Conservation (phyloP, 371 early-diverging fungal species). For the Rhizopus arrhizus region DNA sequence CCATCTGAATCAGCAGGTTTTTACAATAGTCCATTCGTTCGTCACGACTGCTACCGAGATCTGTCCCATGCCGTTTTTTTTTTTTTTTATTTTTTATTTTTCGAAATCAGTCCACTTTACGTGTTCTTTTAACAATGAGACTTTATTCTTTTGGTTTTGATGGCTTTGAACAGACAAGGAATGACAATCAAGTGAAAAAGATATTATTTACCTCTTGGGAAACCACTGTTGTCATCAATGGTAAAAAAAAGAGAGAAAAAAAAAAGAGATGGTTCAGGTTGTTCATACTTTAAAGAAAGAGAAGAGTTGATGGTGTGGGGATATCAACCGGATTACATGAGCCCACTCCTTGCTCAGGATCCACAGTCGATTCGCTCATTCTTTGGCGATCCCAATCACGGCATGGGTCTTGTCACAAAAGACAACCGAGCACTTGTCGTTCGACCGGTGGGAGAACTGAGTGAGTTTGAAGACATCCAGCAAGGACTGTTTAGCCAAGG, state of each 20-base stretch:
- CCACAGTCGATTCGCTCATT: neutral
- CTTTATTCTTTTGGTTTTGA: slow-evolving; percentile 43
- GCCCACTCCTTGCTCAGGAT: slow-evolving; percentile 1
- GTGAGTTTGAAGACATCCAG: slow-evolving; percentile 4
- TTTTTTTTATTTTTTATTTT: slow-evolving; percentile 4
- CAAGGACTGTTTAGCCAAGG: slow-evolving; percentile 15
- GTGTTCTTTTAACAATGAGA: neutral
- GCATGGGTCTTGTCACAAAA: slow-evolving; percentile 28
- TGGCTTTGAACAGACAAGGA: slow-evolving; percentile 31
- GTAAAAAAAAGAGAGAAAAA: slow-evolving; percentile 15
- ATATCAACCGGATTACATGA: slow-evolving; percentile 17
- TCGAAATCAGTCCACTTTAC: neutral
- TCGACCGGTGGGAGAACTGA: neutral
- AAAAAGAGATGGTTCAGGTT: neutral
- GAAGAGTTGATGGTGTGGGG: slow-evolving; percentile 27
- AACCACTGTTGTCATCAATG: slow-evolving; percentile 27
- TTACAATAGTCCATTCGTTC: no score
- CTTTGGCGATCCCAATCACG: slow-evolving; percentile 28
- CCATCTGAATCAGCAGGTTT: no score
- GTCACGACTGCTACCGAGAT: no score
- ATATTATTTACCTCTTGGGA: slow-evolving; percentile 41
- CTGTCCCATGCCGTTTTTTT: neutral
- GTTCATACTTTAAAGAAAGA: slow-evolving; percentile 18
- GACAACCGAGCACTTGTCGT: slow-evolving; percentile 8
- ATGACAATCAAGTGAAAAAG: slow-evolving; percentile 1